Percentiles rank a stretch among this genome's conserved stretches.
phyloP scores from a whole-genome alignment of 2,329 filamentous ascomycete genomes.

The Zymoseptoria tritici region DNA sequence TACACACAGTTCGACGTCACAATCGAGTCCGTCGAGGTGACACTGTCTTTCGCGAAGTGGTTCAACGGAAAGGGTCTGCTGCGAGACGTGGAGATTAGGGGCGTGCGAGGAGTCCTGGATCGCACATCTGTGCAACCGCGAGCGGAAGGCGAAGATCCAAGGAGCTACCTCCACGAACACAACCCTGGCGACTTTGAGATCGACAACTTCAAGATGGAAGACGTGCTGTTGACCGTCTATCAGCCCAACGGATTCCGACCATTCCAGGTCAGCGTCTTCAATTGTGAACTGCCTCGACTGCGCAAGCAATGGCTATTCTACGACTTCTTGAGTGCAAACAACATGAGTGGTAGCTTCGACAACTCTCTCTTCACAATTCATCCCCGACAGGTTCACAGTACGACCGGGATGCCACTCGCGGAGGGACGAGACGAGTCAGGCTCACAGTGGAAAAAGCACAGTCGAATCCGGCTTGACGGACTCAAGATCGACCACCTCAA shows the following conservation, averaged over 20 bases:
- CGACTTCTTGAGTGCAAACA: constrained; percentile 89
- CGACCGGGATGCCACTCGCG: constrained; percentile 56
- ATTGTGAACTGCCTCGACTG: constrained; percentile 84
- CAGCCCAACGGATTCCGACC: constrained; percentile 89
- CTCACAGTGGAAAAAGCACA: constrained; percentile 90
- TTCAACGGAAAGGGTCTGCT: constrained; percentile 93
- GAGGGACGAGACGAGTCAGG: constrained; percentile 54
- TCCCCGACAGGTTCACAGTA: constrained; percentile 79
- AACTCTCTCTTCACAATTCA: constrained; percentile 96
- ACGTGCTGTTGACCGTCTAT: constrained; percentile 83
- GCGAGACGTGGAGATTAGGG: constrained; percentile 87
- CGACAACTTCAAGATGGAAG: constrained; percentile 92
- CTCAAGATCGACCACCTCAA: constrained; percentile 95
- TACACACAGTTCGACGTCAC: constrained; percentile 97
- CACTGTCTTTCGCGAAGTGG: constrained; percentile 96
- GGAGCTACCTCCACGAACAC: constrained; percentile 81
- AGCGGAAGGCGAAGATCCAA: constrained; percentile 64
- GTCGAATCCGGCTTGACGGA: constrained; percentile 81
- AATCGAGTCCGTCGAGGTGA: constrained; percentile 92
- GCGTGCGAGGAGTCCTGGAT: constrained; percentile 86
- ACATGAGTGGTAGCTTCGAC: constrained; percentile 92
- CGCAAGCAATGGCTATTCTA: constrained; percentile 97
- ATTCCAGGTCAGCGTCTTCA: constrained; percentile 91
- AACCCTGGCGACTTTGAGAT: constrained; percentile 93
- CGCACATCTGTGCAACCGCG: constrained; percentile 66